Evolutionary conservation across 345 rosid genomes (phyloP).

Genomic region (Arabidopsis suecica): DNA sequence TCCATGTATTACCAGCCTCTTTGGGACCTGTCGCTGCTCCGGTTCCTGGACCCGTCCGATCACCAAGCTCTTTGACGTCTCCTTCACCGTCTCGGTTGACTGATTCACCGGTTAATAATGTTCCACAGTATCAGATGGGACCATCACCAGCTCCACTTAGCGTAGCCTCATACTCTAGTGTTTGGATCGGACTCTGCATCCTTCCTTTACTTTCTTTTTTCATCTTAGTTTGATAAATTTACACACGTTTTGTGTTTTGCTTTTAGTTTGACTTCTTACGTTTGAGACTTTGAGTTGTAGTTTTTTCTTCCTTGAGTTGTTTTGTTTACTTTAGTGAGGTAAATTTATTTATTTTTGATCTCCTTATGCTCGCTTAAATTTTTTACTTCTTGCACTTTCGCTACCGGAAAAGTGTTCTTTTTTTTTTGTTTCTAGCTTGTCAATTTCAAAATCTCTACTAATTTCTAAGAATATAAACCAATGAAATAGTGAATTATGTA

Average conservation of each 20-base stretch:
- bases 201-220: not conserved
- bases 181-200: slow-evolving; percentile 13
- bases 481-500: too few relatives aligned
- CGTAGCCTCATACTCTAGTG: slow-evolving; percentile 7
- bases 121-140: slow-evolving; percentile 16
- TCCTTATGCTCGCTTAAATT: too few relatives aligned
- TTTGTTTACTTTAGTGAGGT: not conserved
- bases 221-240: not conserved
- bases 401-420: too few relatives aligned
- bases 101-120: slow-evolving; percentile 8
- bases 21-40: slow-evolving; percentile 23
- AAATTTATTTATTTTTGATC: too few relatives aligned
- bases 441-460: too few relatives aligned
- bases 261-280: not conserved
- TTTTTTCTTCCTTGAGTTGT: not conserved
- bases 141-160: slow-evolving; percentile 25
- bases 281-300: not conserved
- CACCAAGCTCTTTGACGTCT: not conserved
- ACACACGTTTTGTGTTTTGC: not conserved
- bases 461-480: too few relatives aligned
- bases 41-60: not conserved
- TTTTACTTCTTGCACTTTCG: too few relatives aligned
- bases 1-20: slow-evolving; percentile 2
- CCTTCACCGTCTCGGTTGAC: not conserved
- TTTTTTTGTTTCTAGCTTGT: too few relatives aligned